Evolutionary conservation across 2,329 filamentous ascomycete genomes (phyloP).

Genomic region (Pseudomassariella vexata): DNA sequence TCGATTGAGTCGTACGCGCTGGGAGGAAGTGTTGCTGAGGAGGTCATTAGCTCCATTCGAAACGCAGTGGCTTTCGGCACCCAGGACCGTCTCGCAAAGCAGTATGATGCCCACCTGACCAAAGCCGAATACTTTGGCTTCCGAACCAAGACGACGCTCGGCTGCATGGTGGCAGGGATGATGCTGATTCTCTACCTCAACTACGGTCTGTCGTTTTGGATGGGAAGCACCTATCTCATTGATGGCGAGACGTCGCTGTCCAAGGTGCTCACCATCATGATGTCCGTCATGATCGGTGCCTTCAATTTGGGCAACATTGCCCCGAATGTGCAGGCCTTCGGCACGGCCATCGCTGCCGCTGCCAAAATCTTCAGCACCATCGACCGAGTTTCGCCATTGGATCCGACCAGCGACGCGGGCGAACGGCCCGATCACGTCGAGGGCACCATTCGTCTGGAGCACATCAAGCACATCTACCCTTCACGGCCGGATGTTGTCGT

Average conservation of each 20-base stretch:
- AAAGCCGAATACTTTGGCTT: constrained; percentile 72
- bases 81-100: constrained; percentile 80
- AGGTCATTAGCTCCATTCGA: constrained; percentile 88
- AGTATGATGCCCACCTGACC: constrained; percentile 73
- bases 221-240: constrained; percentile 71
- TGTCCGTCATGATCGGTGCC: constrained; percentile 88
- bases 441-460: constrained; percentile 73
- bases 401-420: constrained; percentile 68
- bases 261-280: constrained; percentile 75
- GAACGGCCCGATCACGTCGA: constrained; percentile 65
- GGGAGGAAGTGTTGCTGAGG: constrained; percentile 85
- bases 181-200: constrained; percentile 82
- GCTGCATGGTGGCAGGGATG: constrained; percentile 76
- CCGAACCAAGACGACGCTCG: constrained; percentile 67
- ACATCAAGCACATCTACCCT: constrained; percentile 90
- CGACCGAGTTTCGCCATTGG: constrained; percentile 77
- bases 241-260: constrained; percentile 59
- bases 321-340: constrained; percentile 82
- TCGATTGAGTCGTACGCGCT: constrained; percentile 74
- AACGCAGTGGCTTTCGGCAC: constrained; percentile 92
- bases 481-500: constrained; percentile 86
- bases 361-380: constrained; percentile 93
- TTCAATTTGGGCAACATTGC: constrained; percentile 85
- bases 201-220: constrained; percentile 85
- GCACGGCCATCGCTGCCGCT: constrained; percentile 74